These are phyloP conservation scores for Pulveroboletus sp. DNA, from an alignment of 768 basidiomycete species.

Conservation along the genomic window DNA sequence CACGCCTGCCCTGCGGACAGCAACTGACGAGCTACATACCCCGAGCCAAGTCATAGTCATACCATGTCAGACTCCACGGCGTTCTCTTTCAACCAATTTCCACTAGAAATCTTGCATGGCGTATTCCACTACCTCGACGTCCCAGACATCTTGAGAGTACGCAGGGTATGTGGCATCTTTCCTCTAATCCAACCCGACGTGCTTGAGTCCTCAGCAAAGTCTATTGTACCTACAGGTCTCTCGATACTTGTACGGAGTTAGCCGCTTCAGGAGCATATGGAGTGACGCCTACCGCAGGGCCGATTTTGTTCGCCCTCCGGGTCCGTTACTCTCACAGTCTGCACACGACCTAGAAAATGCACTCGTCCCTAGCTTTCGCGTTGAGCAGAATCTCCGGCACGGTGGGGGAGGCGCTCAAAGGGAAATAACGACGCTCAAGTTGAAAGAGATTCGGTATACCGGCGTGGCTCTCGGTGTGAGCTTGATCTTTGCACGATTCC, in stretches of 20 bases:
- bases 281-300: slow-evolving; percentile 10
- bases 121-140: slow-evolving; percentile 14
- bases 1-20: too few species aligned
- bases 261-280: slow-evolving; percentile 13
- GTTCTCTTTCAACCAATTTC: slow-evolving; percentile 8
- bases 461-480: background rate
- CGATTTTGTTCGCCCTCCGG: slow-evolving; percentile 15
- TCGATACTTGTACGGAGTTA: slow-evolving; percentile 4
- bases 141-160: slow-evolving; percentile 14
- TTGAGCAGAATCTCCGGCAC: slow-evolving; percentile 5
- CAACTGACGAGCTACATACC: background rate
- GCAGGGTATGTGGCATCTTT: slow-evolving; percentile 11
- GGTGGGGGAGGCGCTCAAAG: background rate
- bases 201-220: background rate
- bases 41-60: background rate
- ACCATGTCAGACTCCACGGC: background rate
- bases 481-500: slow-evolving; percentile 15
- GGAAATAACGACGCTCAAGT: background rate
- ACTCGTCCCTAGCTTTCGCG: slow-evolving; percentile 10
- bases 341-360: slow-evolving; percentile 11
- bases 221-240: slow-evolving; percentile 6
- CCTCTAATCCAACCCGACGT: background rate
- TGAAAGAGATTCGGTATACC: slow-evolving; percentile 7
- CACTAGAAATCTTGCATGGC: slow-evolving; percentile 8
- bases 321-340: slow-evolving; percentile 13